Percentiles rank a stretch among this genome's conserved stretches.
Evolutionary conservation across 768 basidiomycete genomes (phyloP).

Genomic region (Leccinum disarticulatum): DNA sequence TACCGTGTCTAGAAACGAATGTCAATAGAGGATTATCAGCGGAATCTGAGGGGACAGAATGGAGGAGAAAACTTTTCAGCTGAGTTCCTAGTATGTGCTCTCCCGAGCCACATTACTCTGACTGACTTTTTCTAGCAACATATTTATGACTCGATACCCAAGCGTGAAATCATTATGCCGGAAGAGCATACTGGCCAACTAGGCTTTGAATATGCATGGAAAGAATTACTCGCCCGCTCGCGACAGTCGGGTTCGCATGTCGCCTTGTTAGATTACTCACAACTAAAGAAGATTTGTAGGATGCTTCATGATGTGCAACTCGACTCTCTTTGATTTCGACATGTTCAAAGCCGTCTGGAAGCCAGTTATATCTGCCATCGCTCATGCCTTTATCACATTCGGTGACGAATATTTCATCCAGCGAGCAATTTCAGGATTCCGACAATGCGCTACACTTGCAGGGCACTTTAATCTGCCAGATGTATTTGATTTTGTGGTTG

Average conservation of each 20-base stretch:
- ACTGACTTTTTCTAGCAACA: slow-evolving; percentile 53
- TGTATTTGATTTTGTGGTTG: slow-evolving; percentile 95
- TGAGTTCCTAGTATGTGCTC: slow-evolving; percentile 71
- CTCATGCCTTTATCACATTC: slow-evolving; percentile 93
- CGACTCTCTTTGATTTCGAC: slow-evolving; percentile 77
- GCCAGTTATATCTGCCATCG: slow-evolving; percentile 89
- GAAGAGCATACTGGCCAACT: slow-evolving; percentile 96
- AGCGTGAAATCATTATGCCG: slow-evolving; percentile 94
- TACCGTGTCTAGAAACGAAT: slow-evolving; percentile 75
- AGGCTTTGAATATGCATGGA: slow-evolving; percentile 99
- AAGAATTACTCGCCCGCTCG: slow-evolving; percentile 83
- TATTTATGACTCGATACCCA: slow-evolving; percentile 93
- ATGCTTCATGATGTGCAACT: slow-evolving; percentile 67
- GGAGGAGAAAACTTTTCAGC: slow-evolving; percentile 77
- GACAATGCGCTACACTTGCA: slow-evolving; percentile 93
- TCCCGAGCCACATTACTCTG: neutral
- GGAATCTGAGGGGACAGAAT: slow-evolving; percentile 92
- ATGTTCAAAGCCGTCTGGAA: slow-evolving; percentile 97
- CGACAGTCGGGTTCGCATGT: slow-evolving; percentile 65
- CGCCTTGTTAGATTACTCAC: slow-evolving; percentile 4
- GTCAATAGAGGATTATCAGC: slow-evolving; percentile 91
- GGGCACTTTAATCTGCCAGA: slow-evolving; percentile 87
- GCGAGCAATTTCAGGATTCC: slow-evolving; percentile 91
- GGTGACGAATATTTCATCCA: slow-evolving; percentile 98
- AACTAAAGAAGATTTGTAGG: slow-evolving; percentile 49